A percentile compares a stretch with the other conserved stretches of the same genome.
Conservation (phyloP, 495 filamentous ascomycete genomes). For the Aspergillus sclerotiicarbonarius region DNA sequence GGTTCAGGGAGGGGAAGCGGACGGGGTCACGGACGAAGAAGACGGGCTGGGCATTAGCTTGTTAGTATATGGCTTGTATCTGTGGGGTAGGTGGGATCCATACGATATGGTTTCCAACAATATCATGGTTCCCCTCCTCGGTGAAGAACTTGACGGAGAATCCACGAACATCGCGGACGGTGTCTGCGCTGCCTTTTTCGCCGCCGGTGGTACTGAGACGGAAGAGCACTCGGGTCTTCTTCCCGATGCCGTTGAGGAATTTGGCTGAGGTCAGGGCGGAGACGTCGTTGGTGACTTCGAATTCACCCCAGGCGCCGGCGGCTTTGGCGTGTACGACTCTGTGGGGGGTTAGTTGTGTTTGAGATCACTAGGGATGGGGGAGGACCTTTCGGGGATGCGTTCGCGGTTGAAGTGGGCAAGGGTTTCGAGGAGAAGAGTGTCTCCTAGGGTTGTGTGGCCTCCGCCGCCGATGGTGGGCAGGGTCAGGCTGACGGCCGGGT, state of each 20-base stretch:
- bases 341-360: background rate
- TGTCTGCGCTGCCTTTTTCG: conserved; percentile 65
- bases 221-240: conserved; percentile 58
- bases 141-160: conserved; percentile 76
- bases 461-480: conserved; percentile 31
- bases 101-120: conserved; percentile 36
- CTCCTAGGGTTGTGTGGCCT: conserved; percentile 23
- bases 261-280: conserved; percentile 40
- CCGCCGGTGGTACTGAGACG: conserved; percentile 66
- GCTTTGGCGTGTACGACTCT: conserved; percentile 64
- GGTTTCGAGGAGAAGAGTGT: conserved; percentile 31
- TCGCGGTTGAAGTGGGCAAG: conserved; percentile 61
- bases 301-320: conserved; percentile 59
- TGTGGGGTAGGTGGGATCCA: too few relatives aligned
- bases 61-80: too few relatives aligned
- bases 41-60: too few relatives aligned
- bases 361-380: background rate
- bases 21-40: conserved; percentile 57
- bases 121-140: conserved; percentile 72
- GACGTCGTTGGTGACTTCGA: conserved; percentile 57
- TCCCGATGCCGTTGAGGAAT: conserved; percentile 51
- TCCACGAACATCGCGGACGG: conserved; percentile 63
- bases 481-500: conserved; percentile 27
- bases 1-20: conserved; percentile 53
- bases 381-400: conserved; percentile 42